Evolutionary conservation across 495 filamentous ascomycete genomes (phyloP), one percentile per base, ranked within the genome.

Genomic region (Oleoguttula mirabilis): DNA sequence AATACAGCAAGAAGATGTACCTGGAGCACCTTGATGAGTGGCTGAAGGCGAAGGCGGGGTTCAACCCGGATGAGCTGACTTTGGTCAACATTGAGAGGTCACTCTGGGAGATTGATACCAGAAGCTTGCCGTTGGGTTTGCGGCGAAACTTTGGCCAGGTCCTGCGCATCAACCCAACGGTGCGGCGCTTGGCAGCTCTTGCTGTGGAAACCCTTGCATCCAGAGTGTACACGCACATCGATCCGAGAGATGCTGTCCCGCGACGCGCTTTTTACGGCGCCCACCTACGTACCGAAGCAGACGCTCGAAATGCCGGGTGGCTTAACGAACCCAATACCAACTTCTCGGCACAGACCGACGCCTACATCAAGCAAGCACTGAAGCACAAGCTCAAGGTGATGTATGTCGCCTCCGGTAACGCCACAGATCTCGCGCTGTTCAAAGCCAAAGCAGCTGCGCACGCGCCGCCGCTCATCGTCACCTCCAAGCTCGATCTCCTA

Each of bases 351-450:
- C 47, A 46, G 30, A 39, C 47, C 7, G 27, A 36, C 21, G 36
- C 36, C 6, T 40, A 43, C 14, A 25, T 51, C 28, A 17, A 21
- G 10, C 19, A 45, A 37, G 47, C 47, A 3, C 14, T 41, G 5
- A 10, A 33, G 21, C 20, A 46, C 36, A 46, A 53, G 8, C 35
- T 58, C 0, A 33, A 32, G 0, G 27, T 59, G n/a, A 57, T 56
- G 2, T 66, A 58, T 47, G 36, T 64, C n/a, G 58, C 60, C 19
- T 7, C 51, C 45, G 36, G 46, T 8, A 56, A 45, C 3, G 39
- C 45, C 22, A 41, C 47, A 10, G 42, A 59, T 11, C 34, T 55
- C 24, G 46, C 37, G 7, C 20, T 31, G 21, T 57, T 61, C 34
- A 17, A 51, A 8, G 30, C 16, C 6, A 33, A 32, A 24, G 47